Evolutionary conservation across 768 basidiomycete genomes (phyloP).

Genomic region (Porphyrellus cyaneotinctus): DNA sequence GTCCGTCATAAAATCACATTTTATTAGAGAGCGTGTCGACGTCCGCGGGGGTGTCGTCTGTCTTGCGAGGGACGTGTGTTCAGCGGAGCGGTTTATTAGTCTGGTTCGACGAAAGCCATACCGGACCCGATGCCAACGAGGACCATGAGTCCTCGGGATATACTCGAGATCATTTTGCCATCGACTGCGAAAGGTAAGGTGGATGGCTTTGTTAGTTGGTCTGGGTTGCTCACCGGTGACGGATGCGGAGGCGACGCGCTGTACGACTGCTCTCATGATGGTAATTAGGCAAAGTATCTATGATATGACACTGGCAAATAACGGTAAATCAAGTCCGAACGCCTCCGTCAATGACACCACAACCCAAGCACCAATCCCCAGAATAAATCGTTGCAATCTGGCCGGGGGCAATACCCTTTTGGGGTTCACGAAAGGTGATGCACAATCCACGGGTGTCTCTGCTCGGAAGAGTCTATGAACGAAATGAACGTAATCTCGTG

Average conservation of each 20-base stretch:
- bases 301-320: background rate
- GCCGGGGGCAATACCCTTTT: constrained; percentile 70
- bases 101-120: constrained; percentile 27
- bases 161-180: constrained; percentile 71
- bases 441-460: constrained; percentile 26
- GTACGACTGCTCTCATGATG: constrained; percentile 80
- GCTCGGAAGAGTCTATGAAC: constrained; percentile 8
- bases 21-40: constrained; percentile 72
- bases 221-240: constrained; percentile 56
- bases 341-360: constrained; percentile 56
- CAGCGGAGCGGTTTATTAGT: background rate
- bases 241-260: constrained; percentile 81
- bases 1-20: constrained; percentile 46
- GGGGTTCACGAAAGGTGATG: constrained; percentile 54
- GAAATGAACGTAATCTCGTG: background rate
- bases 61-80: constrained; percentile 24
- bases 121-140: constrained; percentile 86
- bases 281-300: background rate
- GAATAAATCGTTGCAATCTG: constrained; percentile 77
- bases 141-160: constrained; percentile 83
- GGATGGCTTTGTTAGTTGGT: background rate
- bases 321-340: constrained; percentile 5
- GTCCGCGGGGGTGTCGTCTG: constrained; percentile 81
- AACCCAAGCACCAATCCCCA: constrained; percentile 78
- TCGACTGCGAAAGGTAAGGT: constrained; percentile 54